Evolutionary conservation across 805 yeast genomes (phyloP), one percentile per base, ranked within the genome.

Genomic region (Torulaspora franciscae): DNA sequence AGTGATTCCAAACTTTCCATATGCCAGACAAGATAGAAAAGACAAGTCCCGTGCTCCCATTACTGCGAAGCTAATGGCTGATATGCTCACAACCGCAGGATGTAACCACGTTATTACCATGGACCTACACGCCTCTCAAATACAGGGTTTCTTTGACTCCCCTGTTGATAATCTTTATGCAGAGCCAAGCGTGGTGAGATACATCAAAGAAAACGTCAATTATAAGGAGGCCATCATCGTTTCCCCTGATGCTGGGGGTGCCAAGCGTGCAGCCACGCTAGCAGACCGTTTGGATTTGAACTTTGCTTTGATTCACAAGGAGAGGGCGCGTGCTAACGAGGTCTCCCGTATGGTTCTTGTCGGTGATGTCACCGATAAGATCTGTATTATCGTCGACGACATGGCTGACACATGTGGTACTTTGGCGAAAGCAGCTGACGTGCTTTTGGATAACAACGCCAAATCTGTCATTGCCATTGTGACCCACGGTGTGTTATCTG

Each of bases 401-500:
- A 85, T 85, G 89, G 93, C 93, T 37, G 95, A 85, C 63, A 85
- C 95, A 15, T 85, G 95, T 69, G 95, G 93, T 50, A 85, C 95
- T 14, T 69, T 85, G 51, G 85, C 83, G 43, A 85, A 85, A 66
- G 93, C 93, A 30, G 86, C 89, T 17, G 91, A 85, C 51, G 78
- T 82, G 10, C 69, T 85, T 44, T 61, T 85, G 47, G 81, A 77
- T 23, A 80, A 84, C 56, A 75, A 76, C 27, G 93, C 91, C 37
- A 71, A 78, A 57, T 73, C 80, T 45, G 93, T 85, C 32, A 77
- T 85, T 56, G 91, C 93, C 26, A 82, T 85, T 51, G 89, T 85
- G 14, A 85, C 93, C 2, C 95, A 85, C 61, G 95, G 93, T 50
- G 80, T 85, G 11, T 72, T 85, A 47, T 77, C 85, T 22, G 88